Conservation (phyloP, 306 rosid genomes). For the Trifolium pratense region DNA sequence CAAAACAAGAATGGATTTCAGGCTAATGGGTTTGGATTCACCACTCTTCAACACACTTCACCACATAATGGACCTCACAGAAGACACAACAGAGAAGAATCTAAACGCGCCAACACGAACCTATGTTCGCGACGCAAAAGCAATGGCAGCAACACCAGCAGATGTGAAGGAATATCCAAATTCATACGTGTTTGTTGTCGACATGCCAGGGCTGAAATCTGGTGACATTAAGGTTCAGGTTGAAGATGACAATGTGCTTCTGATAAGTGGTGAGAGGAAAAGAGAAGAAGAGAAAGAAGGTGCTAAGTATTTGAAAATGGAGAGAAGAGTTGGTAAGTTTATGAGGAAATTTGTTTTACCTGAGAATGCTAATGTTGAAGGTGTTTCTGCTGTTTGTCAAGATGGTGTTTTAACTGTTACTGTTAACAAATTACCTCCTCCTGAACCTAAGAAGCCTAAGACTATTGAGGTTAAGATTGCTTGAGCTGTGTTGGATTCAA, state of each 20-base stretch:
- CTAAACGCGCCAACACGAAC: slow-evolving; percentile 61
- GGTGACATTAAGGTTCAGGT: slow-evolving; percentile 90
- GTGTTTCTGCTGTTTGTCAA: slow-evolving; percentile 72
- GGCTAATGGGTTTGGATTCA: slow-evolving; percentile 66
- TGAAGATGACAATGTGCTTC: slow-evolving; percentile 82
- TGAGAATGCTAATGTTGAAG: slow-evolving; percentile 70
- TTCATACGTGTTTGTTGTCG: slow-evolving; percentile 72
- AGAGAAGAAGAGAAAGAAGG: slow-evolving; percentile 89
- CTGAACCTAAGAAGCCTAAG: slow-evolving; percentile 92
- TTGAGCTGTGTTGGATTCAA: slow-evolving; percentile 8
- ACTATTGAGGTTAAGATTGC: slow-evolving; percentile 76
- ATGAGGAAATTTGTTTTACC: slow-evolving; percentile 89
- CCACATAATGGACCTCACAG: slow-evolving; percentile 58
- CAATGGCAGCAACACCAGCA: slow-evolving; percentile 88
- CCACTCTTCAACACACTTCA: slow-evolving; percentile 70
- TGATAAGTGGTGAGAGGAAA: slow-evolving; percentile 85
- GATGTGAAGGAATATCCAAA: slow-evolving; percentile 77
- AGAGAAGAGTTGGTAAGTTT: slow-evolving; percentile 81
- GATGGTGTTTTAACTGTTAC: slow-evolving; percentile 89
- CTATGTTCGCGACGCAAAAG: slow-evolving; percentile 83
- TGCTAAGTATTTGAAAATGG: slow-evolving; percentile 79
- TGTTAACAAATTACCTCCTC: slow-evolving; percentile 83
- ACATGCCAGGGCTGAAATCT: slow-evolving; percentile 91
- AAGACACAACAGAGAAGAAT: slow-evolving; percentile 56
- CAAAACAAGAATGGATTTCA: slow-evolving; percentile 61